Evolutionary conservation across 148 eudicot species (phyloP), one percentile per base, ranked within the genome.

Genomic region (Hydrangea macrophylla): DNA sequence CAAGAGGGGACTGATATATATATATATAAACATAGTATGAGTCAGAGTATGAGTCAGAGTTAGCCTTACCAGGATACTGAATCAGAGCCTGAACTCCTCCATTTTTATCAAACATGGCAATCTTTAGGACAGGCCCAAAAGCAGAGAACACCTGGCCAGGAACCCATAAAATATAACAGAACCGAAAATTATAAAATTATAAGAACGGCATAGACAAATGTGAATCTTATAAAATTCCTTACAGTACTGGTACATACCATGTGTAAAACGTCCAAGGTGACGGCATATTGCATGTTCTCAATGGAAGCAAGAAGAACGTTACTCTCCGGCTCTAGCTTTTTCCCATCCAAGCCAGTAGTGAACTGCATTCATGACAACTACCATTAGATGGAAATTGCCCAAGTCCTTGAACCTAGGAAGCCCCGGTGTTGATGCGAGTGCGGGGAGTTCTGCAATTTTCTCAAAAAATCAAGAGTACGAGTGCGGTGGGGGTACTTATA

Each of bases 31-130:
- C 18, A 62, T 18, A 61, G 30, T 56, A 27, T 56, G 60, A 3
- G 28, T 6, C 6, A 9, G 27, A 30, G 13, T 0, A 48, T 0
- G 53, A 15, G 23, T n/a, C 53, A 48, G 53, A 7, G 17, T 40
- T 51, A 18, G 35, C 69, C 74, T 79, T 75, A 88, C 98, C 98
- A 67, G 96, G 92, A 75, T 90, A 94, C 76, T 94, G 99, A 72
- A 94, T 78, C 84, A 94, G 79, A 62, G 99, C 99, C 76, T 94
- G 99, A 64, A 94, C 77, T 67, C 97, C 99, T 20, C 97, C 96
- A 66, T 94, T 90, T 75, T 94, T 94, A 74, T 94, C 99, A 69
- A 94, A 94, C 96, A 94, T 94, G 50, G 99, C 99, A 79, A 94
- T 94, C 88, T 94, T 94, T 59, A 88, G 78, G 74, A 94, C 92